Evolutionary conservation across 164 flowering plant species (phyloP).

Genomic region (Akebia trifoliata): DNA sequence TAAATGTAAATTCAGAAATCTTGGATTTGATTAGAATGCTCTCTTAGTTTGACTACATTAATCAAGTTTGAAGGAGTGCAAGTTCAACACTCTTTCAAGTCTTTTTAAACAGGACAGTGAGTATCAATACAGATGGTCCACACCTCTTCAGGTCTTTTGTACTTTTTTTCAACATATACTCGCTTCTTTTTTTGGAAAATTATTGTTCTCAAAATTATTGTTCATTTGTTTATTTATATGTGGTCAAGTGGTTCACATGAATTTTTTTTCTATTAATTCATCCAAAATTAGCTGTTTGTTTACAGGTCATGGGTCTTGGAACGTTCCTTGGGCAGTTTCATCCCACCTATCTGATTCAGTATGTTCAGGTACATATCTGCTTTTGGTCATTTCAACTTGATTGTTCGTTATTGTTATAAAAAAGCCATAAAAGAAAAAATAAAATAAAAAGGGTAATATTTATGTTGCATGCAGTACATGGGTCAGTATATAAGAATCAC

Average conservation of each 20-base stretch:
- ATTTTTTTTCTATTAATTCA: neutral
- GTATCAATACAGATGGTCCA: too few species aligned
- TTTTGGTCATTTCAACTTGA: neutral
- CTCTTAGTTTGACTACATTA: neutral
- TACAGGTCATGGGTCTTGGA: constrained; percentile 26
- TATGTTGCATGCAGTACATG: constrained; percentile 23
- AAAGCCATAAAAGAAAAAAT: neutral
- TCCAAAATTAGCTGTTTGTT: constrained; percentile 1
- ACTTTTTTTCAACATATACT: neutral
- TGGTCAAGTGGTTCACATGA: neutral
- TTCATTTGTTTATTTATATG: too few species aligned
- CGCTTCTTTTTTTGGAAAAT: too few species aligned
- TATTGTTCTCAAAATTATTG: too few species aligned
- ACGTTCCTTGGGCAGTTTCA: constrained; percentile 26
- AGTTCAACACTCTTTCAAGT: neutral
- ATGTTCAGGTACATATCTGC: constrained; percentile 22
- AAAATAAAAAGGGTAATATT: neutral
- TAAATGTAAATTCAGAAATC: neutral
- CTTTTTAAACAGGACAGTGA: too few species aligned
- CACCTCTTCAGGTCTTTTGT: neutral
- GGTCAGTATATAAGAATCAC: constrained; percentile 19
- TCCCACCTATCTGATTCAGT: constrained; percentile 15
- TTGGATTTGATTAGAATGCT: constrained; percentile 4
- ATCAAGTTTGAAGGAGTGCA: neutral
- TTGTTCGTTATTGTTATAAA: neutral